These are phyloP conservation scores for Vitis hybrid DNA, from an alignment of 177 flowering plant genomes.

Conservation along the genomic window DNA sequence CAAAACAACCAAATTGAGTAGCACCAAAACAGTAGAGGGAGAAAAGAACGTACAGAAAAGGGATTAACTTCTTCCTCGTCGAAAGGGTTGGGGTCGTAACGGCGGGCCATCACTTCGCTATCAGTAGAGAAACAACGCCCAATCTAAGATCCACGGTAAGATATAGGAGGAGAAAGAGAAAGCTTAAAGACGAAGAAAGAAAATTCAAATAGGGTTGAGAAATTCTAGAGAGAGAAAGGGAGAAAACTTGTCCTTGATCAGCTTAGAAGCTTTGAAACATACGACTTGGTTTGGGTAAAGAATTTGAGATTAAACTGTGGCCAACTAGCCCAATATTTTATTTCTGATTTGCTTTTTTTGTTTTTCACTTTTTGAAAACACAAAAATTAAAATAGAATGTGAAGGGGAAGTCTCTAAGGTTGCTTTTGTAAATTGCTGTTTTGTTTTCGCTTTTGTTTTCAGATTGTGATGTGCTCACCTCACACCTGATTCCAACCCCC, in stretches of 20 bases:
- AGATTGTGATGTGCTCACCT: too few relatives aligned
- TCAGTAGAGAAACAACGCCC: neutral
- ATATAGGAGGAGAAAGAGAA: conserved; percentile 1
- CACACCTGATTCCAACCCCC: too few relatives aligned
- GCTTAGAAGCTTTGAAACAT: neutral
- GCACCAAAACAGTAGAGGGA: neutral
- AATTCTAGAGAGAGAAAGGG: neutral
- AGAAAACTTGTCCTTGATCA: neutral
- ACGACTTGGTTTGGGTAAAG: neutral
- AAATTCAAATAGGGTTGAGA: neutral
- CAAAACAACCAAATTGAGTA: neutral
- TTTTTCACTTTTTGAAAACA: too few relatives aligned
- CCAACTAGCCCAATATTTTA: neutral
- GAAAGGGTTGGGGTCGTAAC: conserved; percentile 79
- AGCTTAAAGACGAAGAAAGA: conserved; percentile 1
- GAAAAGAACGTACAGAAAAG: conserved; percentile 49
- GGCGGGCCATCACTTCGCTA: conserved; percentile 54
- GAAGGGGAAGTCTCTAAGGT: too few relatives aligned
- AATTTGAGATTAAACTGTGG: neutral
- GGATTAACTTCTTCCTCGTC: conserved; percentile 83
- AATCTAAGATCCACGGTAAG: neutral
- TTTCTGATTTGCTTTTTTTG: neutral
- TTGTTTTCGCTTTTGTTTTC: too few relatives aligned
- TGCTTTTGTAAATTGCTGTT: too few relatives aligned
- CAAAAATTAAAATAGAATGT: too few relatives aligned